Evolutionary conservation across 208 protist genomes (phyloP).

Genomic region (Leptomonas pyrrhocoris): DNA sequence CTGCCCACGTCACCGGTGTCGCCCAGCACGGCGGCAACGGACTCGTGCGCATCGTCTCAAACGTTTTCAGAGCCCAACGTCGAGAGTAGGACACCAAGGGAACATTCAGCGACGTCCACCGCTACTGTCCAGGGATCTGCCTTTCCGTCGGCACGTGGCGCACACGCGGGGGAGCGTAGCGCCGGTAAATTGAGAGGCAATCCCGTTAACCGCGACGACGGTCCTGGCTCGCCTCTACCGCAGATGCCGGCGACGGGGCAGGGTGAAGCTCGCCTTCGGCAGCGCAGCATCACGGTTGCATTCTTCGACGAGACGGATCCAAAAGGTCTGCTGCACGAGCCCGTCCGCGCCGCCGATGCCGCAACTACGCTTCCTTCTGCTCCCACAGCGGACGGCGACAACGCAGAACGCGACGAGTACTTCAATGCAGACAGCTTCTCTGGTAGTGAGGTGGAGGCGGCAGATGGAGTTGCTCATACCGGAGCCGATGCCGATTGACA

Average conservation of each 20-base stretch:
- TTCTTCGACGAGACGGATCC: background rate
- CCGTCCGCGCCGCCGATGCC: background rate
- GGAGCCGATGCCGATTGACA: conserved; percentile 15
- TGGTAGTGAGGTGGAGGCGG: conserved; percentile 2
- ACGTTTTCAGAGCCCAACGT: background rate
- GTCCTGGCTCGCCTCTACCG: background rate
- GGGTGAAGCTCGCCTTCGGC: background rate
- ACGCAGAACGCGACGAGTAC: background rate
- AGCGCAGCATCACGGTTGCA: conserved; percentile 9
- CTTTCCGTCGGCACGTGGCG: background rate
- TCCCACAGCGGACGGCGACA: background rate
- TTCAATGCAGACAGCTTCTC: conserved; percentile 6
- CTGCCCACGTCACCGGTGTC: background rate
- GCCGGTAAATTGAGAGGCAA: background rate
- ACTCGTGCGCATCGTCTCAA: conserved; percentile 3
- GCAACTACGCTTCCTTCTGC: too few relatives aligned
- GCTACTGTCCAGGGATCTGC: background rate
- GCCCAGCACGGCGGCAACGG: background rate
- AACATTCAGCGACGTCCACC: background rate
- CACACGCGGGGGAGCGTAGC: background rate
- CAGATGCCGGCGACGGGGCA: background rate
- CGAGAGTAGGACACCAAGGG: background rate
- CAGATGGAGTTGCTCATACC: conserved; percentile 11
- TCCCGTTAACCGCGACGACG: background rate
- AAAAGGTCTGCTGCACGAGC: background rate